Evolutionary conservation across 2,329 filamentous ascomycete genomes (phyloP).

Genomic region (Exophiala oligosperma): DNA sequence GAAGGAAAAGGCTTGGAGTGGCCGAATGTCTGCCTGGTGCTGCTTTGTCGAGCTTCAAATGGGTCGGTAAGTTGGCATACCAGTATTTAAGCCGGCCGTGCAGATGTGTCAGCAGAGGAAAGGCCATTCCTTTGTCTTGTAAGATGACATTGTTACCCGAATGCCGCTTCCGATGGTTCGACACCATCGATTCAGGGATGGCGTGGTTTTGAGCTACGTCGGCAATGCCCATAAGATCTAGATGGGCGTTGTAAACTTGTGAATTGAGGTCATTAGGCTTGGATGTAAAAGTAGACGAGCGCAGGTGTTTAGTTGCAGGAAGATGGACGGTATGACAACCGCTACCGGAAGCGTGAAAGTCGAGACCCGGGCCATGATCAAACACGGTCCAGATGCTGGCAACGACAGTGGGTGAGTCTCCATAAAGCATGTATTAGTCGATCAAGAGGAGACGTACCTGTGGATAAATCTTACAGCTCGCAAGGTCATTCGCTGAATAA

Average conservation of each 20-base stretch:
- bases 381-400: not conserved
- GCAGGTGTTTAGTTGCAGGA: no score
- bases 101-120: not conserved
- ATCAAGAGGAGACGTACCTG: not conserved
- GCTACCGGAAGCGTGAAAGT: not conserved
- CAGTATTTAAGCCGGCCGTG: not conserved
- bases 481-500: slow-evolving; percentile 1
- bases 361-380: not conserved
- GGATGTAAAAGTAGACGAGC: not conserved
- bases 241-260: slow-evolving; percentile 5
- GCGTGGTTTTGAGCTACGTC: not conserved
- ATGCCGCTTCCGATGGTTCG: no score
- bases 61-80: not conserved
- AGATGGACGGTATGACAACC: not conserved
- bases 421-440: no score
- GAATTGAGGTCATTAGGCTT: not conserved
- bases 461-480: not conserved
- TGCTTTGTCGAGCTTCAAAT: not conserved
- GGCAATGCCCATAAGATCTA: slow-evolving; percentile 2
- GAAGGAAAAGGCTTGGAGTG: slow-evolving; percentile 1
- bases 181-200: no score
- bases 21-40: not conserved
- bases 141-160: no score
- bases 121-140: not conserved
- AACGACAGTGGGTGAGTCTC: no score